Evolutionary conservation across 495 filamentous ascomycete genomes (phyloP).

Genomic region (Neurospora discreta): DNA sequence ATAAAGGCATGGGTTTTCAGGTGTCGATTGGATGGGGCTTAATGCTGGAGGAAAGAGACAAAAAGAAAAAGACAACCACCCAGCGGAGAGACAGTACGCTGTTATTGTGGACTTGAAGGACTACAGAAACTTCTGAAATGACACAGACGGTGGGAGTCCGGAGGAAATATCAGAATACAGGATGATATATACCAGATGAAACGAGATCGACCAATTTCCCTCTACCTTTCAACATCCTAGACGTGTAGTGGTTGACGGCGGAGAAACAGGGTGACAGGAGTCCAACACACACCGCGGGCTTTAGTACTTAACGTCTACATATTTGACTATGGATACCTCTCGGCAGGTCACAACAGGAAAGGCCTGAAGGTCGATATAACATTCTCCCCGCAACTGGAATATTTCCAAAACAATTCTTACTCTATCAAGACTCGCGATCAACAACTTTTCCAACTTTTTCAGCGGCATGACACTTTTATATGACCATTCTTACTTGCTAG

Average conservation of each 20-base stretch:
- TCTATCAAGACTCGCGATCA: background rate
- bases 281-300: background rate
- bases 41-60: background rate
- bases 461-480: background rate
- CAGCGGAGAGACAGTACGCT: background rate
- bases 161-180: background rate
- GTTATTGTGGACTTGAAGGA: background rate
- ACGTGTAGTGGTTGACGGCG: background rate
- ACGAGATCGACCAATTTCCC: background rate
- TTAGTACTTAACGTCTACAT: background rate
- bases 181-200: background rate
- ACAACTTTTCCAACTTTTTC: background rate
- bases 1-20: background rate
- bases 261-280: background rate
- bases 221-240: background rate
- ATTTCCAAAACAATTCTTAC: background rate
- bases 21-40: background rate
- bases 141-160: background rate
- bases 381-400: background rate
- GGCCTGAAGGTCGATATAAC: background rate
- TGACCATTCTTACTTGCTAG: background rate
- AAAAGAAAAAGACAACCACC: background rate
- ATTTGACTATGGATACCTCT: background rate
- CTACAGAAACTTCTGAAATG: background rate
- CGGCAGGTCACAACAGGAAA: background rate